A percentile compares a stretch with the other conserved stretches of the same genome.
phyloP scores from a whole-genome alignment of 2,329 filamentous ascomycete species.

The Ceratocystis destructans region DNA sequence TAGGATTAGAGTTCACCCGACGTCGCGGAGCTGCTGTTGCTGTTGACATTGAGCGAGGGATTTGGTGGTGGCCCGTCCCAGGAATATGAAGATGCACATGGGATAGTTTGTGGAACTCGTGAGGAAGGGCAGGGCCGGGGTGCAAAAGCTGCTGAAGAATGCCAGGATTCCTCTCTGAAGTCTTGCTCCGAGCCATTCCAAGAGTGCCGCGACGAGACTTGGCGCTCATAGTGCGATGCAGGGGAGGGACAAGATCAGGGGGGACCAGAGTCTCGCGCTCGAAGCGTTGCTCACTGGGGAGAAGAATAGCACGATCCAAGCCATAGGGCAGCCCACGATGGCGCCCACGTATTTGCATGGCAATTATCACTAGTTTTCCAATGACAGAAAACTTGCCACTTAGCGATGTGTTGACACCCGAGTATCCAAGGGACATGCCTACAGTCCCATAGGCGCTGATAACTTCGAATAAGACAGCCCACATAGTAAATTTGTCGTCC shows the following conservation, averaged over 20 bases:
- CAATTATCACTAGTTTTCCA: conserved; percentile 54
- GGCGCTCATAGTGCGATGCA: conserved; percentile 28
- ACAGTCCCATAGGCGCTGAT: conserved; percentile 91
- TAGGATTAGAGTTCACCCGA: conserved; percentile 13
- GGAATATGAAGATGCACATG: conserved; percentile 12
- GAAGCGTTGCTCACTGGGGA: conserved; percentile 44
- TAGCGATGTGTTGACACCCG: conserved; percentile 62
- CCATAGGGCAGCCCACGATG: conserved; percentile 56
- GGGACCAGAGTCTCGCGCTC: conserved; percentile 38
- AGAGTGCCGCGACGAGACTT: conserved; percentile 23
- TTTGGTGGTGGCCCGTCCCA: not conserved
- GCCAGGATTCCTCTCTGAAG: conserved; percentile 30
- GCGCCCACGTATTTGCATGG: conserved; percentile 55
- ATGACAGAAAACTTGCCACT: conserved; percentile 66
- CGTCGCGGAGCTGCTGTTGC: conserved; percentile 8
- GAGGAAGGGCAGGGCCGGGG: conserved; percentile 33
- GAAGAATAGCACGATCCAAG: conserved; percentile 46
- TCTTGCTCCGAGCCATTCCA: conserved; percentile 13
- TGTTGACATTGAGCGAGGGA: conserved; percentile 12
- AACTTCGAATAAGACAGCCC: conserved; percentile 66
- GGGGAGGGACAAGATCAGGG: conserved; percentile 26
- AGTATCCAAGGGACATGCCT: conserved; percentile 74
- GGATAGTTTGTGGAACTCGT: conserved; percentile 21
- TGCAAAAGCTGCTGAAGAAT: conserved; percentile 36
- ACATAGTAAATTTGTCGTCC: conserved; percentile 50